Percentiles rank a stretch among this genome's conserved stretches.
These are phyloP conservation scores for Dendrocalamus latiflorus DNA, from an alignment of 202 grass and related monocot genomes.

Conservation along the genomic window DNA sequence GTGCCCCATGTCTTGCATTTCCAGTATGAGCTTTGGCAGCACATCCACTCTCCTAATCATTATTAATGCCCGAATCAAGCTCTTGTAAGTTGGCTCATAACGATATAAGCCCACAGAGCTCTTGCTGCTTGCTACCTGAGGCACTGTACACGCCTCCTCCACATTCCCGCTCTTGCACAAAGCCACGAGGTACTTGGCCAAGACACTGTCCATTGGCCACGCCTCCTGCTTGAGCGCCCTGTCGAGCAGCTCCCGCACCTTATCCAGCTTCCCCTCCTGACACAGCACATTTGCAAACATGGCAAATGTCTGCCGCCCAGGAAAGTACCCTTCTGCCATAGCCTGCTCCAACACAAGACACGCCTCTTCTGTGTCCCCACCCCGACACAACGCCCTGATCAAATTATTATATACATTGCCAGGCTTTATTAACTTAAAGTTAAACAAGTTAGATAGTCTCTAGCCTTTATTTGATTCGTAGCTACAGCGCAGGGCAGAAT, in stretches of 20 bases:
- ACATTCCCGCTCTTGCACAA: slow-evolving; percentile 76
- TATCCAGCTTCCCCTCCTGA: slow-evolving; percentile 70
- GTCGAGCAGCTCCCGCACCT: slow-evolving; percentile 65
- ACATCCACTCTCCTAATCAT: slow-evolving; percentile 54
- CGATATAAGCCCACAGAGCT: slow-evolving; percentile 42
- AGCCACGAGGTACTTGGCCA: slow-evolving; percentile 67
- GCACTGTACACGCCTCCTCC: slow-evolving; percentile 52
- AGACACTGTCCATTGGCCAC: slow-evolving; percentile 41
- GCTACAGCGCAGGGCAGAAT: no score
- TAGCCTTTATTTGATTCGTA: no score
- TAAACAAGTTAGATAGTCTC: no score
- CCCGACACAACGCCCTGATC: slow-evolving; percentile 60
- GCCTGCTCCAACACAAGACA: slow-evolving; percentile 66
- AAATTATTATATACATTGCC: slow-evolving; percentile 70
- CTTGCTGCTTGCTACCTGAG: slow-evolving; percentile 47
- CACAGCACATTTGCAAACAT: slow-evolving; percentile 73
- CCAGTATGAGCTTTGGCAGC: slow-evolving; percentile 69
- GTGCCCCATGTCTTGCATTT: slow-evolving; percentile 93
- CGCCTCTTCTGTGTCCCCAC: slow-evolving; percentile 53
- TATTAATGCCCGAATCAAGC: slow-evolving; percentile 72
- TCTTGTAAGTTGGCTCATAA: slow-evolving; percentile 72
- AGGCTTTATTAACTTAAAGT: no score
- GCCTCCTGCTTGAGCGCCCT: slow-evolving; percentile 61
- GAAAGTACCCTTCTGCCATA: slow-evolving; percentile 64
- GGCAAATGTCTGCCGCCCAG: slow-evolving; percentile 60